Evolutionary conservation across 306 rosid species (phyloP).

Genomic region (Fragaria nilgerrensis): DNA sequence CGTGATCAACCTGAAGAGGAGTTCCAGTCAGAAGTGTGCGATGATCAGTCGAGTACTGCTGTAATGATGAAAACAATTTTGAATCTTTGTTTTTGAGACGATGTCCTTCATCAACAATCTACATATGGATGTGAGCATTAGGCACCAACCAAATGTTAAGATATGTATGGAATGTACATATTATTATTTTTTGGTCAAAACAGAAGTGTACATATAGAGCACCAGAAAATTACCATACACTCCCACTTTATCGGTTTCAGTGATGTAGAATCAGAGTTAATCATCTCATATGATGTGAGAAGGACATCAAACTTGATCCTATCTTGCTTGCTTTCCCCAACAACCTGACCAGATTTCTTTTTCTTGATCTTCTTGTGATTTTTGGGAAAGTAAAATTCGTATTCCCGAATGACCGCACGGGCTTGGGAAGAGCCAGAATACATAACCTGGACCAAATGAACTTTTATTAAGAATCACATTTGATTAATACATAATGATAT

Average conservation of each 20-base stretch:
- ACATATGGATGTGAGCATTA: conserved; percentile 28
- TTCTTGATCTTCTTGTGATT: conserved; percentile 84
- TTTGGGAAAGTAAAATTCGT: conserved; percentile 89
- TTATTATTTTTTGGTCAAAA: too few species aligned
- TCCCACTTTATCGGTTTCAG: conserved; percentile 91
- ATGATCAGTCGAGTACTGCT: conserved; percentile 76
- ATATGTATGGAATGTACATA: background rate
- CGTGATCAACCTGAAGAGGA: conserved; percentile 87
- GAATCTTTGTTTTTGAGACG: conserved; percentile 98
- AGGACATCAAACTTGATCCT: conserved; percentile 97
- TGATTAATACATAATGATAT: conserved; percentile 21
- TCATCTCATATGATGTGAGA: conserved; percentile 97
- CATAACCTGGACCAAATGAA: conserved; percentile 68
- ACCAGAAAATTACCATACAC: conserved; percentile 64
- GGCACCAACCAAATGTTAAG: conserved; percentile 23
- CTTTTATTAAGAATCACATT: conserved; percentile 35
- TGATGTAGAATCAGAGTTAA: conserved; percentile 71
- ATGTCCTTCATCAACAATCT: conserved; percentile 99
- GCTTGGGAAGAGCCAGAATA: conserved; percentile 94
- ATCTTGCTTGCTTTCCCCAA: conserved; percentile 85
- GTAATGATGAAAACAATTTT: conserved; percentile 86
- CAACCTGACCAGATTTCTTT: conserved; percentile 70
- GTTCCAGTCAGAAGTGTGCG: conserved; percentile 97
- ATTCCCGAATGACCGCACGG: conserved; percentile 77
- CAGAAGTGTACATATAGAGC: conserved; percentile 12